Evolutionary conservation across 768 basidiomycete species (phyloP).

Genomic region (Leccinum broughii): DNA sequence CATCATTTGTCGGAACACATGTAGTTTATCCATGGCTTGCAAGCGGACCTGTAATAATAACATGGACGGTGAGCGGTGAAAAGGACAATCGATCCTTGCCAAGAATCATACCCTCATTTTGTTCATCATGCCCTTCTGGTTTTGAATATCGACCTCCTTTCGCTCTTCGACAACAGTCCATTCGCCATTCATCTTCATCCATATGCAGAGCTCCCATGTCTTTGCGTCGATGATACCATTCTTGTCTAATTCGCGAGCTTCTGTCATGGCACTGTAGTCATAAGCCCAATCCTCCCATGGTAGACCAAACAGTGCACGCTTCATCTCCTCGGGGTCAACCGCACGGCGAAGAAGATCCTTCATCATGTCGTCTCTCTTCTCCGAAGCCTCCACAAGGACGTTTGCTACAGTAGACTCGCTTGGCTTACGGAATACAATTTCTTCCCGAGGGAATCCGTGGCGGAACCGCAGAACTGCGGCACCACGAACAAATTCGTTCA

Average conservation of each 20-base stretch:
- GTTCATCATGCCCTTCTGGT: slow-evolving; percentile 31
- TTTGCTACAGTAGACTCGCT: slow-evolving; percentile 28
- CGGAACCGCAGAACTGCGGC: slow-evolving; percentile 23
- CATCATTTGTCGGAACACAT: slow-evolving; percentile 35
- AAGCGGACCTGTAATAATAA: slow-evolving; percentile 24
- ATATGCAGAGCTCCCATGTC: slow-evolving; percentile 34
- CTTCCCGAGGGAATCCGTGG: slow-evolving; percentile 30
- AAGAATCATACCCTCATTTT: slow-evolving; percentile 25
- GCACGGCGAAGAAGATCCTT: slow-evolving; percentile 30
- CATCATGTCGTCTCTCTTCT: slow-evolving; percentile 28
- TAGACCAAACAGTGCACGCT: slow-evolving; percentile 23
- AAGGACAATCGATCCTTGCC: neutral
- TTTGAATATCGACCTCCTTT: slow-evolving; percentile 20
- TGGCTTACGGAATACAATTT: slow-evolving; percentile 33
- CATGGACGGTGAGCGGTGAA: slow-evolving; percentile 2
- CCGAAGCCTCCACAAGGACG: slow-evolving; percentile 24
- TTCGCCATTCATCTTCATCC: slow-evolving; percentile 32
- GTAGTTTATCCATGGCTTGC: slow-evolving; percentile 29
- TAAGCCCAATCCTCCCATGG: slow-evolving; percentile 37
- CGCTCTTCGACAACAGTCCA: slow-evolving; percentile 34
- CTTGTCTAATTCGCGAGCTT: slow-evolving; percentile 24
- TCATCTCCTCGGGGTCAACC: slow-evolving; percentile 32
- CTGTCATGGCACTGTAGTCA: slow-evolving; percentile 32
- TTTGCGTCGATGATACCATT: slow-evolving; percentile 21
- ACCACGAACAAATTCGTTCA: slow-evolving; percentile 24